Evolutionary conservation across 805 yeast species (phyloP).

Genomic region (Kluyveromyces starmeri): DNA sequence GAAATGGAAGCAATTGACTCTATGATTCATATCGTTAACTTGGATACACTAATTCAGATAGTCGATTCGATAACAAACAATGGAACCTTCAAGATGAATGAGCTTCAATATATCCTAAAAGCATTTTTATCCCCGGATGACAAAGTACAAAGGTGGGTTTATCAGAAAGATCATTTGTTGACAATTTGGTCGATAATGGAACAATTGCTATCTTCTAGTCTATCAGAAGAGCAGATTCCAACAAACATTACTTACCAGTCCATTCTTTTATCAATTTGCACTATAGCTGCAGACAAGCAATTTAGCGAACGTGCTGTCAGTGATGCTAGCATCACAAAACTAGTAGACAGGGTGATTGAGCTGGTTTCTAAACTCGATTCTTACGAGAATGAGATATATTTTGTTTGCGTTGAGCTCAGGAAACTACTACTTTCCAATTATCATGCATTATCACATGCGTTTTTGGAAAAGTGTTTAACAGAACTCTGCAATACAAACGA

Average conservation of each 20-base stretch:
- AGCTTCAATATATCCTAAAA: slow-evolving; percentile 17
- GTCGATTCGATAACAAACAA: slow-evolving; percentile 16
- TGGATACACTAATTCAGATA: slow-evolving; percentile 15
- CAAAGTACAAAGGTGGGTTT: slow-evolving; percentile 17
- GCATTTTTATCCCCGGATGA: slow-evolving; percentile 12
- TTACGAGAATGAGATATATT: slow-evolving; percentile 19
- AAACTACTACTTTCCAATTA: slow-evolving; percentile 9
- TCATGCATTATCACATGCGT: background rate
- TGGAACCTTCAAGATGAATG: slow-evolving; percentile 24
- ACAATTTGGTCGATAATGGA: slow-evolving; percentile 13
- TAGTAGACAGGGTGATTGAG: slow-evolving; percentile 17
- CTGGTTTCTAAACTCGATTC: slow-evolving; percentile 16
- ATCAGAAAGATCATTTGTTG: slow-evolving; percentile 15
- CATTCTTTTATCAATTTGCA: slow-evolving; percentile 17
- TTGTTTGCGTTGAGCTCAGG: slow-evolving; percentile 20
- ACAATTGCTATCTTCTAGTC: slow-evolving; percentile 19
- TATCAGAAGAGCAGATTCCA: slow-evolving; percentile 19
- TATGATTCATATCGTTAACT: slow-evolving; percentile 4
- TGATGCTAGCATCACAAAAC: slow-evolving; percentile 5
- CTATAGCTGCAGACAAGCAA: slow-evolving; percentile 10
- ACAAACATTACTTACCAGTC: slow-evolving; percentile 21
- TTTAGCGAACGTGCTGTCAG: slow-evolving; percentile 2
- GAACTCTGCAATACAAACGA: slow-evolving; percentile 1
- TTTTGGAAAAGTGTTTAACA: slow-evolving; percentile 2
- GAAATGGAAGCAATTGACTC: slow-evolving; percentile 3